Evolutionary conservation across 1,284 basidiomycete genomes (phyloP), one percentile per base, ranked within the genome.

Genomic region (Cutaneotrichosporon mucoides): DNA sequence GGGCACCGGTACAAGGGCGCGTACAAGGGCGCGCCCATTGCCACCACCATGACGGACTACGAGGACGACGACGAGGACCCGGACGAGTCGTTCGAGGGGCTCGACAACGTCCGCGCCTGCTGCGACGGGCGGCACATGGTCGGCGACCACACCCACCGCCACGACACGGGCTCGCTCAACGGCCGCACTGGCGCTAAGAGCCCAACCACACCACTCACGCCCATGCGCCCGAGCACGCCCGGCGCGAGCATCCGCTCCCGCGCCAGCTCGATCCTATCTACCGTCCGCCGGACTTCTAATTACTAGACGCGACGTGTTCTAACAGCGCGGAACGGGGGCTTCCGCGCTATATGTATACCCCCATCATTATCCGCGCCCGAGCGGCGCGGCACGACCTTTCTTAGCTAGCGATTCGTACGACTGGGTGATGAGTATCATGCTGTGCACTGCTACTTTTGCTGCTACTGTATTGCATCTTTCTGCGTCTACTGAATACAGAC

Each of bases 81-180:
- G 9, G 90, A 92, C 65, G 87, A 87, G 53, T 90, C 85, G 2
- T 99, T 86, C 73, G 94, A 98, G 69, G 95, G 93, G 0, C 73
- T 99, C 49, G 94, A 97, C 78, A 95, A 96, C 69, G 92, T 95
- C 34, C 84, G 92, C 38, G 92, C 92, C 2, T 97, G 93, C 76
- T 97, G 93, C 71, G 91, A 94, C 75, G 95, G 95, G 34, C 68
- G 84, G 82, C 95, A 99, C 77, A 80, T 83, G 53, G 80, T 84
- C 34, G 79, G 81, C 12, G 89, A 88, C 15, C 64, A 69, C 24
- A 24, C 24, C 51, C 68, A 84, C 34, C 79, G 81, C 12, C 89
- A 88, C 15, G 63, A 84, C 56, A 82, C 69, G 45, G 68, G 84
- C 58, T 84, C 85, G 49, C 82, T 24, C 24, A 24, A 84, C 54